Evolutionary conservation across 2,329 filamentous ascomycete genomes (phyloP).

Genomic region (Fonsecaea nubica): DNA sequence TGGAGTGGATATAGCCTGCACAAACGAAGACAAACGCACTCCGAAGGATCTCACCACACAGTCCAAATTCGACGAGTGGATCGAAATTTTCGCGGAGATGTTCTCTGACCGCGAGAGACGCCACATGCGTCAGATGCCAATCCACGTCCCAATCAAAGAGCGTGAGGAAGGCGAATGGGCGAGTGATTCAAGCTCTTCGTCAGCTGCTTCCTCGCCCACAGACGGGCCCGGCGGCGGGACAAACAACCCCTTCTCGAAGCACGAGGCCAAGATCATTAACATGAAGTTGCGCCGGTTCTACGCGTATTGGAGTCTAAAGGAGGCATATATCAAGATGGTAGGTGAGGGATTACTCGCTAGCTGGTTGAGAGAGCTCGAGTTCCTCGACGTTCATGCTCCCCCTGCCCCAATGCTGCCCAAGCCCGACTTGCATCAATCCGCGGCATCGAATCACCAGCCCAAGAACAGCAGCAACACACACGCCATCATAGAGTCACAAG

Average conservation of each 20-base stretch:
- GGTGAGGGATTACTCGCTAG: slow-evolving; percentile 67
- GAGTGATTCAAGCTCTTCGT: slow-evolving; percentile 18
- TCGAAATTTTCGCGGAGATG: slow-evolving; percentile 66
- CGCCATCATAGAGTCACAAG: not conserved
- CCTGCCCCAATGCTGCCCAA: slow-evolving; percentile 47
- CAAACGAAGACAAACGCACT: slow-evolving; percentile 60
- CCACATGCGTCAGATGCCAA: slow-evolving; percentile 57
- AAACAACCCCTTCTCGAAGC: slow-evolving; percentile 36
- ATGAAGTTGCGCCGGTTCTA: slow-evolving; percentile 68
- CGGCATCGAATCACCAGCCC: not conserved
- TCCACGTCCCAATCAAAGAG: slow-evolving; percentile 44
- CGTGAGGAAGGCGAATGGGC: slow-evolving; percentile 42
- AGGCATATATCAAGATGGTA: slow-evolving; percentile 71
- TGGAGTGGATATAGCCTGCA: slow-evolving; percentile 68
- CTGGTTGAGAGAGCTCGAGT: slow-evolving; percentile 67
- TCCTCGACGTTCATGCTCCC: slow-evolving; percentile 63
- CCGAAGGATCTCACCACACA: slow-evolving; percentile 55
- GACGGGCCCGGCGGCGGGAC: slow-evolving; percentile 5
- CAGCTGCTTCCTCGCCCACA: slow-evolving; percentile 1
- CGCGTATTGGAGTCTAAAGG: slow-evolving; percentile 69
- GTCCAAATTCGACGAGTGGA: slow-evolving; percentile 62
- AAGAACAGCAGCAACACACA: slow-evolving; percentile 11
- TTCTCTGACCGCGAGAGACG: slow-evolving; percentile 63
- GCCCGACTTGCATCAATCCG: not conserved
- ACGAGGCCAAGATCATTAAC: slow-evolving; percentile 52